Base-by-base conservation (phyloP, 2,329 filamentous ascomycete genomes). In the Neofusicoccum umdonicola region DNA sequence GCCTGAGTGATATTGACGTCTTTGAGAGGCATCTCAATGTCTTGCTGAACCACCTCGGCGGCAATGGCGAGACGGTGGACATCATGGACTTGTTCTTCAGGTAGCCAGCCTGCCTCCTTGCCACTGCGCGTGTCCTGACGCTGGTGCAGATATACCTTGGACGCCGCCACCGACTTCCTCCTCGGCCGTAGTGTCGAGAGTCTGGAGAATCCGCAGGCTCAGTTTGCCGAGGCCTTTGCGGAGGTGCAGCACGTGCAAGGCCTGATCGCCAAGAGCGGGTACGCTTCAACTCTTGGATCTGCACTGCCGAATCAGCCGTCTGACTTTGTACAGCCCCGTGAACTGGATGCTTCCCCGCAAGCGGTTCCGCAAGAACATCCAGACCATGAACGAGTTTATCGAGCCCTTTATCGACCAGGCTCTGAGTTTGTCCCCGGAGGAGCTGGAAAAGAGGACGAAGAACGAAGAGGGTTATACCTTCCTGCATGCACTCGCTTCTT, bases 111-210 rank as follows among this genome's bases (percentile, higher is more conserved):
- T 34, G 19, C 37, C 4, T 42, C 34, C 12, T 5, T 17, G 48
- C 19, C 17, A 3, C 34, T 12, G 7, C 3, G 13, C 17, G 4
- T 17, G 31, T 37, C 8, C 34, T 48, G 27, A 50, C 56, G 4
- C 15, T 5, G 12, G 22, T 19, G 1, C 34, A 70, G 69, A n/a
- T 90, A 89, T 72, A 93, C 92, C 0, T 83, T 97, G 34, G 93
- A 97, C 76, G 88, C 91, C 7, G 88, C 91, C 1, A 97, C 93
- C 0, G 90, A 96, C 70, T 97, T 97, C 74, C 80, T 97, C 34
- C 85, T 97, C 2, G 93, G 93, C 3, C 82, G 88, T 66, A 90
- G 90, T 67, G 89, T 93, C 19, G 86, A 85, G 52, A 87, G 84
- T 69, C 69, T 83, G n/a, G 66, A 76, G 7, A 85, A 86, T 64